Evolutionary conservation across 2,329 filamentous ascomycete genomes (phyloP), one percentile per base, ranked within the genome.

Genomic region (Apiospora saccharicola): DNA sequence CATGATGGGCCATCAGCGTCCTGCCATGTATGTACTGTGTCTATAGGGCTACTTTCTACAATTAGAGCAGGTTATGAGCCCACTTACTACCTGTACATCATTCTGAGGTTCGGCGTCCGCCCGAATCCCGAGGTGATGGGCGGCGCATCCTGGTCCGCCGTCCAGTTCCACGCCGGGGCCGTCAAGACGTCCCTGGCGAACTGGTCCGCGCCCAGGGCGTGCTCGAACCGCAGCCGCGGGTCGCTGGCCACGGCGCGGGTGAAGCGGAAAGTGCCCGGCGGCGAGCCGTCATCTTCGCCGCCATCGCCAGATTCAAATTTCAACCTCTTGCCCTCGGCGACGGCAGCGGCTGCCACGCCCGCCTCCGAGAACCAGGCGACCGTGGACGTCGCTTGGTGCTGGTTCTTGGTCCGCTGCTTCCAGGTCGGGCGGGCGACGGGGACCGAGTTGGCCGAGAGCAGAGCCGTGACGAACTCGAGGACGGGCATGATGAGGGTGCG

Each of bases 401-500:
- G 81, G 51, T 83, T 78, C 67, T 77, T 83, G 19, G 46, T 22
- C 2, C 19, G n/a, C n/a, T 64, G 57, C 75, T 83, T 85, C 89
- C 89, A 90, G 24, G 83, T 81, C 8, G 76, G 76, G n/a, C 83
- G 80, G 19, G 82, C 76, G 13, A 90, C 78, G 2, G 84, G 82
- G 8, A 89, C 77, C 41, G 82, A 82, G 46, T 80, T 83, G 0
- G 87, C 81, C 0, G 86, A 85, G 4, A 91, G 80, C 83, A 90
- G 87, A n/a, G 84, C 80, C 72, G 90, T 86, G 43, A 95, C 82
- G 70, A 90, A 88, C 71, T 93, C 91, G 22, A 94, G 80, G 4
- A 93, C 86, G 10, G 92, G 91, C 51, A 93, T 82, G 4, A 94
- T 81, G 24, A 90, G 86, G 3, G 89, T 90, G 64, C 92, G 85